A percentile compares a stretch with the other conserved stretches of the same genome.
Evolutionary conservation across 2,329 filamentous ascomycete genomes (phyloP).

Genomic region (Penicillium corylophilum): DNA sequence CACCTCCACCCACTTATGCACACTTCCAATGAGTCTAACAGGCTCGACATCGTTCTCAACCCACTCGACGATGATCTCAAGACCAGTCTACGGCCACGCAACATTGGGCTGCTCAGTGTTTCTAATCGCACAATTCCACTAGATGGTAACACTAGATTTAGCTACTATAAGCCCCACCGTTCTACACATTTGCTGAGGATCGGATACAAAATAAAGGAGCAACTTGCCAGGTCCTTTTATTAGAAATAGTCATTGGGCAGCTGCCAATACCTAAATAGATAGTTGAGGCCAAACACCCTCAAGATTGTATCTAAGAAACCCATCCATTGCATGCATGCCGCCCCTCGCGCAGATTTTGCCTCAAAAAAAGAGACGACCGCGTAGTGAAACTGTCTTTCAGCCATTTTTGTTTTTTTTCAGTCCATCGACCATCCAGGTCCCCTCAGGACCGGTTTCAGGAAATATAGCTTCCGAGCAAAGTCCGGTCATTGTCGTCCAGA

Average conservation of each 20-base stretch:
- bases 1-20: no score
- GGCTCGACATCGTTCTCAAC: no score
- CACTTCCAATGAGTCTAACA: no score
- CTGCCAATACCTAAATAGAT: background rate
- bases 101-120: no score
- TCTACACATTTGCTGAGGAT: no score
- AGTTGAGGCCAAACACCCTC: background rate
- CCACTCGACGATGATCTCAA: no score
- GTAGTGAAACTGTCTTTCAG: background rate
- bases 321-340: constrained; percentile 4
- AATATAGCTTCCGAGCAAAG: constrained; percentile 51
- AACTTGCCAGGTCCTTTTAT: background rate
- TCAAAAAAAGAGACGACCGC: background rate
- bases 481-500: constrained; percentile 60
- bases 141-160: background rate
- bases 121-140: no score
- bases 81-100: no score
- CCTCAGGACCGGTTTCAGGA: constrained; percentile 13
- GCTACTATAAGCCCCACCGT: no score
- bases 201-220: background rate
- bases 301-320: background rate
- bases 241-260: background rate
- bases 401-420: background rate
- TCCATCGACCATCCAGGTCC: background rate
- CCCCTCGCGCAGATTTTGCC: background rate